Percentiles rank a stretch among this genome's conserved stretches.
Conservation (phyloP, 2,329 filamentous ascomycete species). For the Aspergillus aculeatus region DNA sequence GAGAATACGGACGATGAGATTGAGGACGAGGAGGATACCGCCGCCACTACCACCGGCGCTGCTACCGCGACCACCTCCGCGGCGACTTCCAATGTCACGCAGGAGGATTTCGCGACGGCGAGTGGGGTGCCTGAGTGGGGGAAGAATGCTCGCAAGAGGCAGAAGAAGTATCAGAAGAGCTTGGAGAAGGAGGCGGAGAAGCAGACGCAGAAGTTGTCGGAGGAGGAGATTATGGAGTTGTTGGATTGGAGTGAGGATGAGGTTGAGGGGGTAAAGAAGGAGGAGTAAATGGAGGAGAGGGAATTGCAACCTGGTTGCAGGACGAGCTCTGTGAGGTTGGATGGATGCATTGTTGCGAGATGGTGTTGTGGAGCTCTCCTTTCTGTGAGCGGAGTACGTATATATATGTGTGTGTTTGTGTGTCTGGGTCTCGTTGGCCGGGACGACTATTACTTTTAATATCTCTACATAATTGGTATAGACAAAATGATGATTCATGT, state of each 20-base stretch:
- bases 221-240: slow-evolving; percentile 74
- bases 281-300: background rate
- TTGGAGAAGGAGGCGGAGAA: slow-evolving; percentile 63
- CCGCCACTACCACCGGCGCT: too few relatives aligned
- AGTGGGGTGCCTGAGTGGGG: slow-evolving; percentile 61
- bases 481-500: background rate
- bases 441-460: background rate
- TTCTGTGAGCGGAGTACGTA: background rate
- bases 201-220: slow-evolving; percentile 64
- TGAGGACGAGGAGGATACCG: slow-evolving; percentile 28
- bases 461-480: background rate
- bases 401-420: background rate
- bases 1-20: slow-evolving; percentile 47
- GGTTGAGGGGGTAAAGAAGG: slow-evolving; percentile 23
- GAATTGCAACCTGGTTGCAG: background rate
- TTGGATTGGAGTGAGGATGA: slow-evolving; percentile 54
- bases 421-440: background rate
- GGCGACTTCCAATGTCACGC: too few relatives aligned
- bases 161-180: slow-evolving; percentile 66
- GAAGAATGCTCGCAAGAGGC: slow-evolving; percentile 66
- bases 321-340: too few relatives aligned
- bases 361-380: background rate
- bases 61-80: too few relatives aligned
- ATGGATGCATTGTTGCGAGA: background rate
- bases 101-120: slow-evolving; percentile 39